Evolutionary conservation across 768 basidiomycete species (phyloP), one percentile per base, ranked within the genome.

Genomic region (Wakefieldia striispora): DNA sequence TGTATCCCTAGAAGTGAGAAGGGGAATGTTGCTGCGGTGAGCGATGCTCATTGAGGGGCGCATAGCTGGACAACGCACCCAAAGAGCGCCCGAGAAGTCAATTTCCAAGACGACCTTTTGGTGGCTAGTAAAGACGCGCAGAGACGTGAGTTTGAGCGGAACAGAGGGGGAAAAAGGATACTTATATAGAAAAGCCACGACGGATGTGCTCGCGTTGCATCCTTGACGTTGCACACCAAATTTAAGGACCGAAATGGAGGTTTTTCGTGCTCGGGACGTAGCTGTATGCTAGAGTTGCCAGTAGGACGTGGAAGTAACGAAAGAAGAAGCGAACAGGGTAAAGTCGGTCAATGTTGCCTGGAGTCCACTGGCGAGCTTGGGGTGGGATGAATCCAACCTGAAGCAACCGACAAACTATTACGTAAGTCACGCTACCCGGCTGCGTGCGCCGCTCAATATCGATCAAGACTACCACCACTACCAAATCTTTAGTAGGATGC

Each of bases 51-150:
- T 47, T 43, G 52, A 48, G 54, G 50, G 50, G 48, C 17, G 43
- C 52, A 54, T 42, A 48, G 64, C 62, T 4, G 56, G 57, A 48
- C 45, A 29, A 64, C 82, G 56, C 72, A 90, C 94, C 81, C 88
- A 88, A 61, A 94, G 77, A 63, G 77, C 77, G 19, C 95, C 95
- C 8, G 86, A 79, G 68, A 97, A 93, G 75, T 95, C 91, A 53
- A 97, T 83, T 72, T 95, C 92, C 58, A 97, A 75, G 54, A 91
- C 89, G 43, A 97, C 94, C 68, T 92, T 92, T 80, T 97, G 95
- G 72, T 95, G 90, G 72, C 88, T 91, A 84, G 87, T 92, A 84
- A 68, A 85, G 67, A 83, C 76, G 68, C 60, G 65, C 60, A 53
- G 4, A 44, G 67, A 74, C 66, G 82, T 80, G 79, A 80, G 68